Conservation (phyloP, 2,329 filamentous ascomycete species). For the Chrysoporthe puriensis region DNA sequence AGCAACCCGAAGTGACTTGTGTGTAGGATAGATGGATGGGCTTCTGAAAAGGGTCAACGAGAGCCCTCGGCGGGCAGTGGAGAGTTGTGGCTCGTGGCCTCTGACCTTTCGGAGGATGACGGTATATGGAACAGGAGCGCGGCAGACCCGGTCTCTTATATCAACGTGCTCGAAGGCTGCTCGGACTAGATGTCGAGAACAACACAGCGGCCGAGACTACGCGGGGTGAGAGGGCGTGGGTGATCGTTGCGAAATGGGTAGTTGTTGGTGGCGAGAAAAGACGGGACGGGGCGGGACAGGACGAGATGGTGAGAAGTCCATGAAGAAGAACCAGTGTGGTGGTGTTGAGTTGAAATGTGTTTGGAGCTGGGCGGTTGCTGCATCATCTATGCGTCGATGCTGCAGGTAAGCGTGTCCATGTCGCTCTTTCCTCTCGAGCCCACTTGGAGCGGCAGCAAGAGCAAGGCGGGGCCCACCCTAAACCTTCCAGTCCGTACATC, state of each 20-base stretch:
- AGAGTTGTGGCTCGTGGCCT: background rate
- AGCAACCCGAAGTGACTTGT: background rate
- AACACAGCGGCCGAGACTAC: background rate
- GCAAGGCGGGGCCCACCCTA: background rate
- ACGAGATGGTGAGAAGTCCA: background rate
- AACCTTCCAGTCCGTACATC: background rate
- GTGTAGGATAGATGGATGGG: background rate
- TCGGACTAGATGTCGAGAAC: background rate
- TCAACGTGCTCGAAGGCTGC: background rate
- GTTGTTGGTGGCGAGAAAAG: background rate
- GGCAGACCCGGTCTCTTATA: background rate
- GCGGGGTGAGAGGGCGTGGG: background rate
- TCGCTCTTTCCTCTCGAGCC: conserved; percentile 1
- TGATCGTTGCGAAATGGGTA: background rate
- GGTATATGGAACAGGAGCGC: background rate
- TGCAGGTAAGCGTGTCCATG: conserved; percentile 6
- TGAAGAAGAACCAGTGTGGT: conserved; percentile 2
- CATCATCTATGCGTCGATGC: conserved; percentile 6
- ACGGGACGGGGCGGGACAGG: background rate
- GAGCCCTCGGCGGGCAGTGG: background rate
- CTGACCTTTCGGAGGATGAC: background rate
- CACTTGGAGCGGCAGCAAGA: conserved; percentile 9
- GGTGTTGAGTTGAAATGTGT: background rate
- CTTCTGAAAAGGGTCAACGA: background rate
- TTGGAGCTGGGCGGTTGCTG: background rate